Percentiles rank a stretch among this genome's conserved stretches.
Evolutionary conservation across 208 protist genomes (phyloP).

Genomic region (Crithidia fasciculata): DNA sequence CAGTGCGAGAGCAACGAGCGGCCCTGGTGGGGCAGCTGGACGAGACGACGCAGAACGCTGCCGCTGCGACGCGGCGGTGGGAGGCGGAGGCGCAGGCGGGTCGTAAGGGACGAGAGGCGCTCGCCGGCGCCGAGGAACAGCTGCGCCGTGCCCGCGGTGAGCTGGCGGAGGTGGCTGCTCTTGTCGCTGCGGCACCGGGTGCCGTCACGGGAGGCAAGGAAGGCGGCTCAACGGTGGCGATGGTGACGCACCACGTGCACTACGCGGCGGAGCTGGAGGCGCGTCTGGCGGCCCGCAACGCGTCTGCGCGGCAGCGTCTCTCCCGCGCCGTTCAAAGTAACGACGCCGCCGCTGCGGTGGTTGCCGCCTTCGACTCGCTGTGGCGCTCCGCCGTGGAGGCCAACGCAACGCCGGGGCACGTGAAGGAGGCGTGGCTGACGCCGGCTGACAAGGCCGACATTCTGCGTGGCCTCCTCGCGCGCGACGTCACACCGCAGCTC

Average conservation of each 20-base stretch:
- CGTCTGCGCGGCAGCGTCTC: conserved; percentile 6
- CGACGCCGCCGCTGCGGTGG: conserved; percentile 7
- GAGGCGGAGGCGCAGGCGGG: background rate
- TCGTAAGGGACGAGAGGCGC: background rate
- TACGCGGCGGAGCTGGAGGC: conserved; percentile 12
- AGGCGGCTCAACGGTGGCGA: background rate
- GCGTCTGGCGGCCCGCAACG: background rate
- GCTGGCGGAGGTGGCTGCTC: conserved; percentile 5
- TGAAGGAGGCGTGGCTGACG: conserved; percentile 29
- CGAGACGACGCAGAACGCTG: background rate
- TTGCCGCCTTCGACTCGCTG: conserved; percentile 12
- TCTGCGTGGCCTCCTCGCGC: background rate
- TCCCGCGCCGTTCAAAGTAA: conserved; percentile 18
- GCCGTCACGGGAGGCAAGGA: too few relatives aligned
- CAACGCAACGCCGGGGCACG: conserved; percentile 1
- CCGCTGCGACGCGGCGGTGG: background rate
- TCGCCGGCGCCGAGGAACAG: conserved; percentile 3
- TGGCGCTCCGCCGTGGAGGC: conserved; percentile 17
- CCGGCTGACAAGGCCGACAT: conserved; percentile 29
- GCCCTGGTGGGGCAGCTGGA: conserved; percentile 5
- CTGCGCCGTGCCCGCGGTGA: background rate
- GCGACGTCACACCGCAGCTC: conserved; percentile 13
- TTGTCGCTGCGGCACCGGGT: background rate
- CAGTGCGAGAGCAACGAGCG: background rate
- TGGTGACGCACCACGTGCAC: conserved; percentile 2